These are phyloP conservation scores for Rubia tinctorum DNA, from an alignment of 305 asterid species.

Conservation along the genomic window DNA sequence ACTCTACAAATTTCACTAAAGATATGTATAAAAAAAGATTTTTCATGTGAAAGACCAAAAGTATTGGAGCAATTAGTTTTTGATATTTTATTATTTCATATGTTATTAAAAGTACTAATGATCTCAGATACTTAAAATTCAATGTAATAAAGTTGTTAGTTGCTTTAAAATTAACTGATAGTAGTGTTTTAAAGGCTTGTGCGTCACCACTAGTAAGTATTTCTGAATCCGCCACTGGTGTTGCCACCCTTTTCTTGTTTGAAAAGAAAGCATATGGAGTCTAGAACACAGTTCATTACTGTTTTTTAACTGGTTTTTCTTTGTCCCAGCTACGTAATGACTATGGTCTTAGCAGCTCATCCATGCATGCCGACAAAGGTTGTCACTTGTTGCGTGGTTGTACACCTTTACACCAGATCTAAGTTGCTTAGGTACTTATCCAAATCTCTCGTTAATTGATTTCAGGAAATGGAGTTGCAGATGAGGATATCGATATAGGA, in stretches of 20 bases:
- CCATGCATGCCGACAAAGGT: conserved; percentile 85
- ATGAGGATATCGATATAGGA: conserved; percentile 83
- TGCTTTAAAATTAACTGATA: neutral
- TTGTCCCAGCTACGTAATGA: conserved; percentile 77
- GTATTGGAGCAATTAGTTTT: no score
- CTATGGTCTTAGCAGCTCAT: conserved; percentile 84
- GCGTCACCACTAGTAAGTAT: neutral
- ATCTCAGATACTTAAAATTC: no score
- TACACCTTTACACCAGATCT: conserved; percentile 12
- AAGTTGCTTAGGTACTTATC: conserved; percentile 11
- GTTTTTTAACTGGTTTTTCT: conserved; percentile 9
- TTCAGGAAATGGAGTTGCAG: conserved; percentile 55
- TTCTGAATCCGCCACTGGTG: neutral
- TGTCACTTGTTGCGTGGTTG: conserved; percentile 21
- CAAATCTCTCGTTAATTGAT: conserved; percentile 21
- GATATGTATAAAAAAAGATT: neutral
- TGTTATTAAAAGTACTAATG: no score
- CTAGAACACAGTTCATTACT: neutral
- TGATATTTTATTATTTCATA: neutral
- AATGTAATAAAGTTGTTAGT: neutral
- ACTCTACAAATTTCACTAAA: neutral
- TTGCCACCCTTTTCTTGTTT: neutral
- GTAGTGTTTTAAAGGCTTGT: neutral
- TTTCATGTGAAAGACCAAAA: neutral
- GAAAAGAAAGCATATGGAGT: neutral